A percentile compares a stretch with the other conserved stretches of the same genome.
Conservation (phyloP, 2,329 filamentous ascomycete genomes). For the Mariannaea sp. region DNA sequence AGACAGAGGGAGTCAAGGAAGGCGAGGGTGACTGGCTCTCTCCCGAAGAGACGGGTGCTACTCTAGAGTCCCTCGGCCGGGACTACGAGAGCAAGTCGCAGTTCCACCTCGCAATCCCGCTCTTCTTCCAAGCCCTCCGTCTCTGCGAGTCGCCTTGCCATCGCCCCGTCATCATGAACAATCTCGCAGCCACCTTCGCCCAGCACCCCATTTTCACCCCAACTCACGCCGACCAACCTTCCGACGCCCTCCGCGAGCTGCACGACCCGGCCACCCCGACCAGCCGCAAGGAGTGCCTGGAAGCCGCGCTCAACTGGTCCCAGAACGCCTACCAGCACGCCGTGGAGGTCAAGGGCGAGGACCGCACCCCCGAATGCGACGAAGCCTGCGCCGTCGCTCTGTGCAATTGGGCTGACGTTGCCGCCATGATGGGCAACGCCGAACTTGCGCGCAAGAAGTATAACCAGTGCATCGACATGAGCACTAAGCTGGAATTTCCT, state of each 20-base stretch:
- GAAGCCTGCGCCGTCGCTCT: conserved; percentile 80
- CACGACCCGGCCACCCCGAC: conserved; percentile 41
- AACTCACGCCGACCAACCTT: conserved; percentile 30
- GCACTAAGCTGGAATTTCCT: conserved; percentile 57
- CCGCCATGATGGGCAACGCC: conserved; percentile 71
- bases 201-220: conserved; percentile 60
- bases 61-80: conserved; percentile 75
- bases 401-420: conserved; percentile 86
- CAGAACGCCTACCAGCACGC: conserved; percentile 73
- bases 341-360: conserved; percentile 65
- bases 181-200: conserved; percentile 73
- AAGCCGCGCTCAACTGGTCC: conserved; percentile 78
- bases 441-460: conserved; percentile 71
- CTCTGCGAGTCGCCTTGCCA: conserved; percentile 73
- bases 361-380: conserved; percentile 79
- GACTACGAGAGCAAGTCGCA: conserved; percentile 76
- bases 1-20: conserved; percentile 68
- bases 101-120: conserved; percentile 80
- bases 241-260: conserved; percentile 37
- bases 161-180: conserved; percentile 84
- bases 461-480: conserved; percentile 67
- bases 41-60: conserved; percentile 72
- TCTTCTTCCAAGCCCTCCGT: conserved; percentile 83
- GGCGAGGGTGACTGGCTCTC: conserved; percentile 74
- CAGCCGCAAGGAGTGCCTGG: conserved; percentile 65